Conservation (phyloP, 768 basidiomycete genomes). For the Boletus rufocinnamomeus region DNA sequence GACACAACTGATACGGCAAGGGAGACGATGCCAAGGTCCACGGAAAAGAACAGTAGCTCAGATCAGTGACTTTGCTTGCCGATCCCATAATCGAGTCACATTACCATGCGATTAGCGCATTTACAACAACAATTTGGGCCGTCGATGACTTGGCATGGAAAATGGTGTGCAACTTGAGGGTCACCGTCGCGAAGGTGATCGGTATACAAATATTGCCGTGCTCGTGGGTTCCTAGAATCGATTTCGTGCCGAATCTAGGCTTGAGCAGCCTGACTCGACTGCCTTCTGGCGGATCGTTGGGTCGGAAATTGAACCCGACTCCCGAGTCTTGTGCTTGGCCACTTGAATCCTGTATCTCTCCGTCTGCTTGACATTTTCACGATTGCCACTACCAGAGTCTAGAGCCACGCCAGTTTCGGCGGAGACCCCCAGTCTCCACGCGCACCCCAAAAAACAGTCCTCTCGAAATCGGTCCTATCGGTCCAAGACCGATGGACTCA, state of each 20-base stretch:
- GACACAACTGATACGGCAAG: neutral
- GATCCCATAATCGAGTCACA: constrained; percentile 8
- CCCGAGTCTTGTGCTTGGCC: constrained; percentile 3
- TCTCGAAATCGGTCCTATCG: too few species aligned
- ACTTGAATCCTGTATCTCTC: neutral
- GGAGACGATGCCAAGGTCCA: constrained; percentile 2
- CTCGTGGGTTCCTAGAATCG: neutral
- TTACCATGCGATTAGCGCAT: constrained; percentile 1
- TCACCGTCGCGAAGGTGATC: constrained; percentile 20
- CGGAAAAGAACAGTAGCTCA: constrained; percentile 5
- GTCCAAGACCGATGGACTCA: too few species aligned
- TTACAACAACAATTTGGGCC: neutral
- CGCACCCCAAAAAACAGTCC: too few species aligned
- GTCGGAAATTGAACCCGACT: constrained; percentile 12
- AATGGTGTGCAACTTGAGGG: neutral
- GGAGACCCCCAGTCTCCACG: neutral
- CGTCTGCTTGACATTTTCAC: neutral
- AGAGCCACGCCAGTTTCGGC: neutral
- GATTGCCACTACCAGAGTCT: neutral
- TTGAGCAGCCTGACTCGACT: neutral
- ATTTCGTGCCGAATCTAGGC: constrained; percentile 9
- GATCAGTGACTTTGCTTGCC: constrained; percentile 7
- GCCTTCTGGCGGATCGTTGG: constrained; percentile 19
- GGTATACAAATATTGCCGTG: neutral
- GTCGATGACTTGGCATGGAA: neutral